Evolutionary conservation across 441 rosid genomes (phyloP), one percentile per base, ranked within the genome.

Genomic region (Erodium moschatum): DNA sequence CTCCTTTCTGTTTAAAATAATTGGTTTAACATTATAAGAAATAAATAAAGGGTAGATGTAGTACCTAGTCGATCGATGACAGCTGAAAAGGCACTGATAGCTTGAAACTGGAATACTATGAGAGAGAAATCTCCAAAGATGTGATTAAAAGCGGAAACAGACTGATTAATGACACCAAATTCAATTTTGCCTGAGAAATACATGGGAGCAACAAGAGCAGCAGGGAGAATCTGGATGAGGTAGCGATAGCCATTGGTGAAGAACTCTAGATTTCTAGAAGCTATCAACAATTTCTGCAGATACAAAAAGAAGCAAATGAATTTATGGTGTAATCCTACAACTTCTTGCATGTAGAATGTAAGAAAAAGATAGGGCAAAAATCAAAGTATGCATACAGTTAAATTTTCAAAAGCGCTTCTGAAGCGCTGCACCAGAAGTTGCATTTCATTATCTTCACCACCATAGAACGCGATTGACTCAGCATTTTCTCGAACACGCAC

Each of bases 191-290:
- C 97, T 1, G 98, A 90, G 83, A 92, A 92, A 77, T 84, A 92
- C 98, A 90, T 92, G 1, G 98, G 98, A 77, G 98, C 98, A 65
- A 92, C 93, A 70, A 92, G 89, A 71, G 98, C 98, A 75, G 88
- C 98, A 58, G 98, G 98, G 73, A 92, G 96, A 81, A 92, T 86
- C 86, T 92, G 98, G 81, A 92, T 92, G 73, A 92, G 87, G 76
- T 90, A 92, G 48, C 98, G 86, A 72, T 92, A 92, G 73, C 98
- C 98, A 76, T 31, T 90, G 69, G 98, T 92, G 86, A 90, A 92
- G 84, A 90, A 90, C 80, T 92, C 98, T 44, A 92, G 84, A 85
- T 92, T 92, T 81, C 98, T 85, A 67, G 98, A 92, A 72, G 97
- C 78, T 78, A 92, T 83, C 85, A 92, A 76, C 83, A 92, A 73